A percentile compares a stretch with the other conserved stretches of the same genome.
These are phyloP conservation scores for Curvularia hawaiiensis DNA, from an alignment of 2,329 filamentous ascomycete genomes.

Conservation along the genomic window DNA sequence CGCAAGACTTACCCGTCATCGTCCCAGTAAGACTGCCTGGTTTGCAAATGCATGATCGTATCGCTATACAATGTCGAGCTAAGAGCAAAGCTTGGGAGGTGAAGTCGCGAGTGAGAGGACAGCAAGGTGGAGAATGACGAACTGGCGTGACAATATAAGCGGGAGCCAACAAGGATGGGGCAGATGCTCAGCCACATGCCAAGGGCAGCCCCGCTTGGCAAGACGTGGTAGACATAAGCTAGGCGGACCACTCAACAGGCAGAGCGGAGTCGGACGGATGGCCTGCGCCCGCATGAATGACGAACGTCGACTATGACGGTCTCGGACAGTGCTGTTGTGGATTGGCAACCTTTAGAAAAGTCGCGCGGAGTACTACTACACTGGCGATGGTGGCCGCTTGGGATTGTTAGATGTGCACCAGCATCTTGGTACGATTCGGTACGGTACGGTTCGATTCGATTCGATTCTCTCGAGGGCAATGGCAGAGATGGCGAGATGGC, in stretches of 20 bases:
- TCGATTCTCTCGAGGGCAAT: not conserved
- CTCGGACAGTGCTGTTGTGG: not conserved
- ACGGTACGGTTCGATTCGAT: not conserved
- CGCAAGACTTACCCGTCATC: conserved; percentile 28
- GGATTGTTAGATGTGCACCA: not conserved
- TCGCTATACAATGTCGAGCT: not conserved
- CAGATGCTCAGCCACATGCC: conserved; percentile 23
- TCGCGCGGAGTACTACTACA: not conserved
- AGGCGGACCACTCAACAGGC: conserved; percentile 4
- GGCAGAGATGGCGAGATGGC: not conserved
- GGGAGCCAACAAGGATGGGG: conserved; percentile 15
- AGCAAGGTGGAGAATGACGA: conserved; percentile 17
- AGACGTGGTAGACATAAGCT: not conserved
- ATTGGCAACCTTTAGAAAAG: not conserved
- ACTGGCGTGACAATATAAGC: conserved; percentile 15
- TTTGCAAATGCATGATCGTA: conserved; percentile 24
- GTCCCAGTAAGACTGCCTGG: conserved; percentile 26
- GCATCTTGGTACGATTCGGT: not conserved
- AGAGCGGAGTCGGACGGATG: conserved; percentile 8
- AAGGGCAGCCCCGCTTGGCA: conserved; percentile 7
- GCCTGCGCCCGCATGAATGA: not conserved
- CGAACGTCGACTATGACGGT: not conserved
- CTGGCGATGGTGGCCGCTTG: not conserved
- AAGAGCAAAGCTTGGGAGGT: conserved; percentile 9
- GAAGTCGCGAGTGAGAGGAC: not conserved